Base-by-base conservation (phyloP, 495 filamentous ascomycete species). In the Lasiosphaeris hirsuta region DNA sequence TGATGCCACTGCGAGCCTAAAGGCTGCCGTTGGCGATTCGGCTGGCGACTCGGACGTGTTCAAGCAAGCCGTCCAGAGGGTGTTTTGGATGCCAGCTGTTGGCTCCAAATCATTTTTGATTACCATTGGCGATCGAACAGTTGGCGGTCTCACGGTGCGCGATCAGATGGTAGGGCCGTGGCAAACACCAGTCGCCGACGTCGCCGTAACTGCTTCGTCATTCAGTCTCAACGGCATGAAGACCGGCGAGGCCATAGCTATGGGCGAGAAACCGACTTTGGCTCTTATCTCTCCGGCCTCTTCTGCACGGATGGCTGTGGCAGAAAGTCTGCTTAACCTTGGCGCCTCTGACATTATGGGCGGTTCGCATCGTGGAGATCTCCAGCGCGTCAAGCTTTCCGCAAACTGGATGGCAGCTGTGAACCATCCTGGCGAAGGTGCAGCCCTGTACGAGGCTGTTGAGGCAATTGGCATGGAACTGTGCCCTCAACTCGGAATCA, bases 361-460 rank as follows among this genome's bases (percentile, higher is more conserved):
- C 49, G 83, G 88, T 34, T 40, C 54, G 4, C 44, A 68, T 44
- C 62, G 67, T 41, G 69, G 69, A 9, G 69, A 71, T 36, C 74
- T 97, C 42, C 81, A 81, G 58, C 82, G 88, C 34, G 84, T 97
- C 11, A 86, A 91, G 65, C 79, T 97, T 11, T 96, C 91, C 2
- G 94, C 95, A 10, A 97, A 98, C 73, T 98, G 94, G 94, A 98
- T 97, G 95, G 90, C 91, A 1, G 92, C 94, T 8, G 89, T 90
- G 56, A 93, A 86, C 66, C 92, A 96, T 70, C 87, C 90, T 11
- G 94, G 95, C 47, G 94, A 98, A 71, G 94, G 89, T 37, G 95
- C 94, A 51, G 92, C 88, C 36, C 81, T 98, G 42, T 98, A 96
- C 57, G 92, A 96, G 71, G 94, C 90, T 34, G 94, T 97, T 34